A percentile compares a stretch with the other conserved stretches of the same genome.
These are phyloP conservation scores for Naegleria fowleri DNA, from an alignment of 208 protist species.

Conservation along the genomic window DNA sequence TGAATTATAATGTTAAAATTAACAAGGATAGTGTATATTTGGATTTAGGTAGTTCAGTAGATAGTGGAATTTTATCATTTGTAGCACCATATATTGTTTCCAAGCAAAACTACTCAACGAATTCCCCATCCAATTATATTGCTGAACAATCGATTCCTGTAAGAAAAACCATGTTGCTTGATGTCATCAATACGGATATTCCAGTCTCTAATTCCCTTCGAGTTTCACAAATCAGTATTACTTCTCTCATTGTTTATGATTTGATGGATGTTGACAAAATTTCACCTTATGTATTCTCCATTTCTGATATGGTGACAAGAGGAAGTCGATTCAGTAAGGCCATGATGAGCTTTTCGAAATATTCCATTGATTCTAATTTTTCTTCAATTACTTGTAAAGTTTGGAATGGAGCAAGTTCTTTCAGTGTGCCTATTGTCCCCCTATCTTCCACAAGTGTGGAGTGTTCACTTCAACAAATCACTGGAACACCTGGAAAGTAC, in stretches of 20 bases:
- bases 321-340: not conserved
- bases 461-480: too few species aligned
- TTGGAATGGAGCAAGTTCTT: too few species aligned
- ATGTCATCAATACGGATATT: not conserved
- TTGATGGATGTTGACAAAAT: not conserved
- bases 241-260: not conserved
- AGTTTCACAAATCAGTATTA: not conserved
- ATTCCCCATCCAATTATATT: not conserved
- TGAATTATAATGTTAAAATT: not conserved
- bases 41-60: not conserved
- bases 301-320: not conserved
- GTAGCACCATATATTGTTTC: not conserved
- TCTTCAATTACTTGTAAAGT: not conserved
- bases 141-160: not conserved
- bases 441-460: too few species aligned
- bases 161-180: not conserved
- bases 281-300: not conserved
- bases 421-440: too few species aligned
- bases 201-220: not conserved
- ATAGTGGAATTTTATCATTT: not conserved
- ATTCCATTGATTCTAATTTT: not conserved
- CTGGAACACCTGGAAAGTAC: too few species aligned
- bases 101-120: not conserved
- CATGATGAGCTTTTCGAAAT: not conserved
- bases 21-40: not conserved